Percentiles rank a stretch among this genome's conserved stretches.
phyloP scores from a whole-genome alignment of 2,329 filamentous ascomycete species.

The Ascochyta lentis region DNA sequence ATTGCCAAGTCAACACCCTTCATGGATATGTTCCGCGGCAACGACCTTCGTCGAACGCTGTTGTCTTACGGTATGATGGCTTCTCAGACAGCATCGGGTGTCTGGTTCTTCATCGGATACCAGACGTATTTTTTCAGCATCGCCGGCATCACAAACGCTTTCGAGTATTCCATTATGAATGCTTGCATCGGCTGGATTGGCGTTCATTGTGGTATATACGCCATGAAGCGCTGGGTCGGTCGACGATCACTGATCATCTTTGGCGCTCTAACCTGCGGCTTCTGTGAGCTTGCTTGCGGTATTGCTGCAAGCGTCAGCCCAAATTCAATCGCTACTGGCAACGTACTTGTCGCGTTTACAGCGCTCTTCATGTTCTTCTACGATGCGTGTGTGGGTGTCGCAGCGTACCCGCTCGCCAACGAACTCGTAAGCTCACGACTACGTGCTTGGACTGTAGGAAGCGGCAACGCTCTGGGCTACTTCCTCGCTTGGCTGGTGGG shows the following conservation, averaged over 20 bases:
- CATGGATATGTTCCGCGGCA: conserved; percentile 58
- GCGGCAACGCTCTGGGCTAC: conserved; percentile 44
- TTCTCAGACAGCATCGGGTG: conserved; percentile 54
- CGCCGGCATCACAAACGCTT: conserved; percentile 44
- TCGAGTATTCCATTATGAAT: conserved; percentile 59
- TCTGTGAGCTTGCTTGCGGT: conserved; percentile 56
- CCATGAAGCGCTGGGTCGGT: conserved; percentile 57
- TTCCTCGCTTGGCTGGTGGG: conserved; percentile 46
- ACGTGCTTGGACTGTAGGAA: conserved; percentile 46
- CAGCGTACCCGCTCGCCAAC: conserved; percentile 41
- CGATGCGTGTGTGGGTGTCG: conserved; percentile 44
- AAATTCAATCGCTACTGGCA: conserved; percentile 29
- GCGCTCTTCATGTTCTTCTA: conserved; percentile 48
- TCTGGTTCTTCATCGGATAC: conserved; percentile 61
- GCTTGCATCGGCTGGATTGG: conserved; percentile 58
- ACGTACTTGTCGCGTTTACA: conserved; percentile 43
- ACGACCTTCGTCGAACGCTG: conserved; percentile 57
- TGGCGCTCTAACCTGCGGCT: conserved; percentile 53
- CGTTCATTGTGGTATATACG: conserved; percentile 58
- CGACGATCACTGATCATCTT: conserved; percentile 57
- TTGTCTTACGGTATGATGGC: conserved; percentile 59
- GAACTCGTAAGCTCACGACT: conserved; percentile 44
- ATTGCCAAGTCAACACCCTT: conserved; percentile 61
- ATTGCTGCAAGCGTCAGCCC: conserved; percentile 41
- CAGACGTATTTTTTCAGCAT: conserved; percentile 53